Conservation (phyloP, 177 flowering plant genomes). For the Vitis hybrid region DNA sequence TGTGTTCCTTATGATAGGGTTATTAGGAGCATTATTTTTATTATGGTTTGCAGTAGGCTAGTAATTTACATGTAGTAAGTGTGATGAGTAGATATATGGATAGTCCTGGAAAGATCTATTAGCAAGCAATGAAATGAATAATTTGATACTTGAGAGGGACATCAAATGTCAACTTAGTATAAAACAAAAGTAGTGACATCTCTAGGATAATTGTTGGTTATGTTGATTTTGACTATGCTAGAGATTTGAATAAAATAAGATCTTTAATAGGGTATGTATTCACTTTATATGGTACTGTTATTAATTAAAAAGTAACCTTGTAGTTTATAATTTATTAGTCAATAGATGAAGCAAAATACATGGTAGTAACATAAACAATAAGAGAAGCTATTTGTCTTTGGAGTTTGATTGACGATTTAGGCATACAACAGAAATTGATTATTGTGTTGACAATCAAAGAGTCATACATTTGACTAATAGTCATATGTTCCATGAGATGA, state of each 20-base stretch:
- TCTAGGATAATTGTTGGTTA: too few relatives aligned
- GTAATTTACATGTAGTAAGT: not conserved
- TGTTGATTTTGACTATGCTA: not conserved
- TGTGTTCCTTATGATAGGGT: not conserved
- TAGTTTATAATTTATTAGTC: not conserved
- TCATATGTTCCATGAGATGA: too few relatives aligned
- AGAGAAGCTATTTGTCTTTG: too few relatives aligned
- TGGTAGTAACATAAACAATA: not conserved
- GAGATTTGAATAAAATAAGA: too few relatives aligned
- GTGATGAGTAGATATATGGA: not conserved
- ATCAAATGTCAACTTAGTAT: not conserved
- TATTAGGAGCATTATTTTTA: not conserved
- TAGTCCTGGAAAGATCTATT: not conserved
- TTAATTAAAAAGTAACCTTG: not conserved
- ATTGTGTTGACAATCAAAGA: too few relatives aligned
- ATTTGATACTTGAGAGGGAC: not conserved
- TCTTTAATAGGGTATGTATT: too few relatives aligned
- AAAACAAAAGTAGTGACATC: not conserved
- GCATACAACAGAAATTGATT: too few relatives aligned
- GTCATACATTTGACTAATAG: too few relatives aligned
- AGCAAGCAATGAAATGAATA: not conserved
- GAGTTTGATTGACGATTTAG: too few relatives aligned
- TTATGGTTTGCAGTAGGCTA: not conserved
- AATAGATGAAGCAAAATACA: not conserved
- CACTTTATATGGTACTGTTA: not conserved